A percentile compares a stretch with the other conserved stretches of the same genome.
Conservation (phyloP, 345 rosid species). For the Lepidium aucheri region DNA sequence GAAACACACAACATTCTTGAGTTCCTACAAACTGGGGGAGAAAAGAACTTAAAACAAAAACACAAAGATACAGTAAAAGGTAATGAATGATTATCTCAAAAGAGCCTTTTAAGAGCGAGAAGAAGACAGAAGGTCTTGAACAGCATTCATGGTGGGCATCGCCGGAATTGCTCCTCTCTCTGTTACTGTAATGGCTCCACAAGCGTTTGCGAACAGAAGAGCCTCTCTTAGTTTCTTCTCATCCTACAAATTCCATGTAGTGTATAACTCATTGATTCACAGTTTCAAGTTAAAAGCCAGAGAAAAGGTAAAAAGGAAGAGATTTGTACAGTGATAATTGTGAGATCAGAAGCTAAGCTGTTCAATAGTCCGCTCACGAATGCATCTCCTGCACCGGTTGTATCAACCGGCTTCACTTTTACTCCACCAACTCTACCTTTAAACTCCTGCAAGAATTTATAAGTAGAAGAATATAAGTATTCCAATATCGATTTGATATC, state of each 20-base stretch:
- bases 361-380: slow-evolving; percentile 61
- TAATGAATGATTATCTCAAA: background rate
- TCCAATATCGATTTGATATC: background rate
- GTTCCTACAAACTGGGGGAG: slow-evolving; percentile 16
- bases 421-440: slow-evolving; percentile 63
- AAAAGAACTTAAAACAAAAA: background rate
- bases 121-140: slow-evolving; percentile 36
- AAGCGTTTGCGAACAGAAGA: slow-evolving; percentile 71
- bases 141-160: slow-evolving; percentile 65
- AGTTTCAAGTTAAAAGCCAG: background rate
- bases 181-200: slow-evolving; percentile 81
- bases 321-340: slow-evolving; percentile 34
- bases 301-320: background rate
- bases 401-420: slow-evolving; percentile 62
- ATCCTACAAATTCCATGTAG: slow-evolving; percentile 38
- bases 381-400: slow-evolving; percentile 89
- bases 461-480: background rate
- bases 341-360: slow-evolving; percentile 51
- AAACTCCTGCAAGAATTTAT: slow-evolving; percentile 44
- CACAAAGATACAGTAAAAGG: background rate
- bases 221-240: slow-evolving; percentile 72
- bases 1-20: slow-evolving; percentile 18
- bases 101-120: slow-evolving; percentile 7
- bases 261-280: background rate
- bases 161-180: slow-evolving; percentile 97